Base-by-base conservation (phyloP, 1,284 basidiomycete genomes). In the Leccinum olivaceoglutinosum region DNA sequence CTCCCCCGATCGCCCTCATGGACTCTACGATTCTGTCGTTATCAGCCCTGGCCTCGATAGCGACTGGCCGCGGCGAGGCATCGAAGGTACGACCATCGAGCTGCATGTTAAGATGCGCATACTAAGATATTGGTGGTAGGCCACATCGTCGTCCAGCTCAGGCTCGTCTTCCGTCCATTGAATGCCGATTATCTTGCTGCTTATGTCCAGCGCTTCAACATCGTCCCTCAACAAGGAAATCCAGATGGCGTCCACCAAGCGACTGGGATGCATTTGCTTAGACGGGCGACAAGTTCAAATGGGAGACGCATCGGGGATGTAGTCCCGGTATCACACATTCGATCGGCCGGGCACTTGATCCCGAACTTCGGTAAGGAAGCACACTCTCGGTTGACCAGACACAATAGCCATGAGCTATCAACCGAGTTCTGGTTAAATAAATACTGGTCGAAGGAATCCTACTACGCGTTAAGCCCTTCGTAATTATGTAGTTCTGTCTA, bases 121-220 rank as follows among this genome's bases (percentile, higher is more conserved):
- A n/a, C 46, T 49, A 21, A 18, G 7, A 49, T 18, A 49, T 49
- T 14, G 8, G 29, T 18, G 32, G 53, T 59, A 62, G 58, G 54
- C 21, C 60, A 67, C 34, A 12, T 41, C 7, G 21, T 41, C 7
- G n/a, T 66, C 18, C 64, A 65, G 18, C 58, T 66, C 4, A 11
- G 46, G 4, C 32, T 65, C 5, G 9, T 66, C 29, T 61, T 66
- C 10, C 36, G 4, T 36, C 36, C 36, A 36, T 11, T 36, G 36
- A 36, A 36, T 1, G 5, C 29, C 1, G 4, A 62, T 11, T 18
- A 51, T 21, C 29, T 60, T 8, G n/a, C 25, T 38, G 46, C 46
- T n/a, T 60, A 51, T 25, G 59, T 60, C 29, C 46, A 60, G 18
- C 2, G 12, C 18, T 60, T 59, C 44, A 36, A 46, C 14, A 29